Conservation (phyloP, 441 rosid species). For the Populus hybrid region DNA sequence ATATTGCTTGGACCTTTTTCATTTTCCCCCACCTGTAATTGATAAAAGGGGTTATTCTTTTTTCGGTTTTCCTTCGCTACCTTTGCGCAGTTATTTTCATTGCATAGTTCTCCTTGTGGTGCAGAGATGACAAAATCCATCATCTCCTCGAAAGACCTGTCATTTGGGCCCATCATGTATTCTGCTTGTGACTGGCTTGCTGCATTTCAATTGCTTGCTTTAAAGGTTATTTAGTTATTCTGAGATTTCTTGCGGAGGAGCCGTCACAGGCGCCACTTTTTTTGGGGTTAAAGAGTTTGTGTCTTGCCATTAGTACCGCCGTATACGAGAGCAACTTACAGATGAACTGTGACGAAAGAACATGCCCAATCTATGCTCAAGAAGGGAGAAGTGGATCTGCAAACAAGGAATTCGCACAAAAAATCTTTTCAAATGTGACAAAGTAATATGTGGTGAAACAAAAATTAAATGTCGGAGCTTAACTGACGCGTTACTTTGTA, state of each 20-base stretch:
- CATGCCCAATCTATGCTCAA: neutral
- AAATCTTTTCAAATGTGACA: too few relatives aligned
- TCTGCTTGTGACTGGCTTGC: too few relatives aligned
- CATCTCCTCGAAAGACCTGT: too few relatives aligned
- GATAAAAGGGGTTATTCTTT: slow-evolving; percentile 7
- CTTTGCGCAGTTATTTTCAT: neutral
- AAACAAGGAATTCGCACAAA: too few relatives aligned
- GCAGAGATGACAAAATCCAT: neutral
- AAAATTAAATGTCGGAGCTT: too few relatives aligned
- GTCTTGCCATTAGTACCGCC: too few relatives aligned
- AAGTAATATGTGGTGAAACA: too few relatives aligned
- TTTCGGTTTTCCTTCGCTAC: neutral
- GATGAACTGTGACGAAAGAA: neutral
- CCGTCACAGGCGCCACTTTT: neutral
- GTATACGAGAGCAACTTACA: too few relatives aligned
- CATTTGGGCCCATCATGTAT: too few relatives aligned
- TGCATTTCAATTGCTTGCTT: too few relatives aligned
- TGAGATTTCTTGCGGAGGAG: neutral
- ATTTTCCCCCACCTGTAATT: slow-evolving; percentile 25
- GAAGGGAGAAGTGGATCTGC: too few relatives aligned
- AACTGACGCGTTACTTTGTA: too few relatives aligned
- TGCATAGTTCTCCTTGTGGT: neutral
- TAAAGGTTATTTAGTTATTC: neutral
- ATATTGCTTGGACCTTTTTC: neutral
- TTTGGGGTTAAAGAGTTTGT: neutral